Evolutionary conservation across 2,329 filamentous ascomycete genomes (phyloP).

Genomic region (Ceratocystis lukuohia): DNA sequence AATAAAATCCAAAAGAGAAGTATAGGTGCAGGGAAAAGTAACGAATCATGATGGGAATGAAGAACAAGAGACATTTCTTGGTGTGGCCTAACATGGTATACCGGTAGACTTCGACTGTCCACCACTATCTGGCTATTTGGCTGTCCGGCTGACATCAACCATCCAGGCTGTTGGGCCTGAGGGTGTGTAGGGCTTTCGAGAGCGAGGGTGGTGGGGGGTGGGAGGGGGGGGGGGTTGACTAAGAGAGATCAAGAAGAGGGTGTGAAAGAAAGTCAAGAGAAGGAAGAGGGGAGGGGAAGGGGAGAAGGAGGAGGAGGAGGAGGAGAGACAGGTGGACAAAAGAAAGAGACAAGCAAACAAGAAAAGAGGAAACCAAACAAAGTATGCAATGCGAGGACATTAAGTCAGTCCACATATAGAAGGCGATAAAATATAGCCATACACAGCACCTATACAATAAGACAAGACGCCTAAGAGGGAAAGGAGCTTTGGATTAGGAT

Average conservation of each 20-base stretch:
- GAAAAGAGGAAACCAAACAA: neutral
- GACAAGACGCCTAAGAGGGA: neutral
- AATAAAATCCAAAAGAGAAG: neutral
- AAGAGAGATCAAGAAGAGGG: neutral
- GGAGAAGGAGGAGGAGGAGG: neutral
- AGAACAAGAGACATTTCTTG: neutral
- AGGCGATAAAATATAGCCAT: neutral
- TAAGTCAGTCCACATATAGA: neutral
- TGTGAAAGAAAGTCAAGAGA: too few species aligned
- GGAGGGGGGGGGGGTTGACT: neutral
- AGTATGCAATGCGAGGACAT: neutral
- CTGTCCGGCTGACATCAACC: neutral
- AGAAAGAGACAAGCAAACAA: neutral
- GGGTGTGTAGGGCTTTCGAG: neutral
- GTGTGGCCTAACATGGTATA: neutral
- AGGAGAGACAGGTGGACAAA: constrained; percentile 7
- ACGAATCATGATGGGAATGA: neutral
- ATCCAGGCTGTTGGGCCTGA: constrained; percentile 4
- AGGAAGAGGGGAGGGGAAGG: neutral
- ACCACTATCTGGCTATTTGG: neutral
- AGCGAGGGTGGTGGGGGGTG: neutral
- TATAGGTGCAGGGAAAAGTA: neutral
- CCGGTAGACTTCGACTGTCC: neutral
- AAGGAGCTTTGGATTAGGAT: neutral
- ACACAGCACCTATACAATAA: neutral